Evolutionary conservation across 768 basidiomycete species (phyloP), one percentile per base, ranked within the genome.

Genomic region (Cyclocybe aegerita): DNA sequence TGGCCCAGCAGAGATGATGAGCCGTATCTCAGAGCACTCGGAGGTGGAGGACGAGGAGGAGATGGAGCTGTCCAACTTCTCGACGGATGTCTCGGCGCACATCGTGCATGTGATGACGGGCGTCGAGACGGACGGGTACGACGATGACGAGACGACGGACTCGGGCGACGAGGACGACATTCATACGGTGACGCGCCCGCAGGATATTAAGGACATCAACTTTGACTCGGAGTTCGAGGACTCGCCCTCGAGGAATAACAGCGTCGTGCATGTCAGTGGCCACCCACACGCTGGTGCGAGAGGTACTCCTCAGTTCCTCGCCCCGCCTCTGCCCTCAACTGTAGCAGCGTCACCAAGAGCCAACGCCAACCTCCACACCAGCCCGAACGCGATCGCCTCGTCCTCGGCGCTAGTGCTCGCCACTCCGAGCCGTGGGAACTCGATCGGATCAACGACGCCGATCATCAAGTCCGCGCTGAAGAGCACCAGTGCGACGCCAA

Each of bases 41-140:
- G 79, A 77, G 44, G 72, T 75, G 37, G 80, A 82, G 39, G 86
- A 85, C 55, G 83, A 78, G 52, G 86, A 86, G 64, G 87, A 88
- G 59, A 72, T 78, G 45, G 82, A 82, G 57, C 69, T 88, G 55
- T 81, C 76, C 8, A 88, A 87, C 46, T 91, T 90, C 68, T 83
- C 80, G 29, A 84, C 88, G 34, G 89, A 89, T 61, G 80, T 81
- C 39, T 77, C 81, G 7, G 74, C 76, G 9, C 81, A 77, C 12
- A 67, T 75, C 31, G 77, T 78, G 43, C 71, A 77, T 34, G 70
- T 78, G 41, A 77, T 80, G 72, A 77, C 81, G 31, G 78, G 75
- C 6, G 72, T 72, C 32, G 72, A 74, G 42, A 67, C 70, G 3
- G 70, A 69, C 30, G 71, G 58, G 9, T 54, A 67, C 23, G 72